phyloP scores from a whole-genome alignment of 2,329 filamentous ascomycete genomes.

The Cladophialophora chaetospira region DNA sequence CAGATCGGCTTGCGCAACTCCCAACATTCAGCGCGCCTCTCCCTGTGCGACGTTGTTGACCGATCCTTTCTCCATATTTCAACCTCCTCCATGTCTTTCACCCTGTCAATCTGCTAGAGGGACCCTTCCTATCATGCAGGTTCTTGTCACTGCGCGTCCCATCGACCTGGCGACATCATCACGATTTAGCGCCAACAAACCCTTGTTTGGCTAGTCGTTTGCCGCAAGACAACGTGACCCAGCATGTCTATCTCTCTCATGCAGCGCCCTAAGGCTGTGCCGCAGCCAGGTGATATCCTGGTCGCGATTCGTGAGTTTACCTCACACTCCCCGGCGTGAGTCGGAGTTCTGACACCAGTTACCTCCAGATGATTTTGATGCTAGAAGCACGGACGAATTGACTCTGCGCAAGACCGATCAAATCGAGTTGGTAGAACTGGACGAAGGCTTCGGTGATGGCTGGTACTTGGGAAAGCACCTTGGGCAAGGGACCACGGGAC shows the following conservation, averaged over 20 bases:
- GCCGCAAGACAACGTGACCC: neutral
- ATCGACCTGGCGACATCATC: constrained; percentile 17
- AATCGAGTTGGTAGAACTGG: constrained; percentile 64
- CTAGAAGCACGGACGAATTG: constrained; percentile 89
- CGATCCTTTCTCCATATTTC: constrained; percentile 4
- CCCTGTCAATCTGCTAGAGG: constrained; percentile 1
- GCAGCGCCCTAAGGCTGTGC: constrained; percentile 38
- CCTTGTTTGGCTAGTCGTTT: neutral
- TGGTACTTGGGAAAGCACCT: constrained; percentile 62
- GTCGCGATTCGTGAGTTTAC: constrained; percentile 49
- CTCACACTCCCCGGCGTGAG: neutral
- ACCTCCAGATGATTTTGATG: constrained; percentile 81
- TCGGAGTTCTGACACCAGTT: neutral
- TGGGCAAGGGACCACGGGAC: constrained; percentile 44
- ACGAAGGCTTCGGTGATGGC: constrained; percentile 68
- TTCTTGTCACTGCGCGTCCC: constrained; percentile 9
- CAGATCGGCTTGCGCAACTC: neutral
- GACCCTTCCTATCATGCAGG: constrained; percentile 18
- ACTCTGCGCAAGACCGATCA: constrained; percentile 75
- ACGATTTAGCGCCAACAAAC: no score
- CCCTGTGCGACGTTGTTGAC: constrained; percentile 16
- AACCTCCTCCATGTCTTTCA: constrained; percentile 4
- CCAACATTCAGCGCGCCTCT: constrained; percentile 2
- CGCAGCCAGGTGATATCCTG: constrained; percentile 45
- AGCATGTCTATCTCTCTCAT: constrained; percentile 39